Evolutionary conservation across 2,329 filamentous ascomycete species (phyloP), one percentile per base, ranked within the genome.

Genomic region (Fragosphaeria purpurea): DNA sequence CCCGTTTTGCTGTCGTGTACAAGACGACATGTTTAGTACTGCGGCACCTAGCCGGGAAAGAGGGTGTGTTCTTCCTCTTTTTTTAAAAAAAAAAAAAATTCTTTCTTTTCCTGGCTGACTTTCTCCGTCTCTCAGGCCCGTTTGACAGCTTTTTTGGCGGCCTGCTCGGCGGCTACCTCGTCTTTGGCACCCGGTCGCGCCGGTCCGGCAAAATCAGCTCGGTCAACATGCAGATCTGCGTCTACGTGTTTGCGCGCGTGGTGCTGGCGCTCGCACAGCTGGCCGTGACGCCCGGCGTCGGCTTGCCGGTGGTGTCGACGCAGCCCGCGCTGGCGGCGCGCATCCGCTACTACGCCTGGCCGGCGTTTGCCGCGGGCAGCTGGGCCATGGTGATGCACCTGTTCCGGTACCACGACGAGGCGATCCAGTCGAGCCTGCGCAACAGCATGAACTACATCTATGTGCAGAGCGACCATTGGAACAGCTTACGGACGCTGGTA

Each of bases 361-460:
- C 91, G 2, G 84, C 85, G 2, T 98, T 98, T 70, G 91, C 93
- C 41, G 86, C 85, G 59, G 61, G 91, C 57, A 94, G 85, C 62
- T 98, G 93, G 93, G 93, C 85, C 5, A 74, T 82, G 62, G 89
- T 98, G 56, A 98, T 98, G 93, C 88, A 91, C 70, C 69, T 98
- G 54, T 98, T 96, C 73, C 80, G 86, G 60, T 87, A 86, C 79
- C 83, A 97, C 70, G 89, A 93, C 5, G 88, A 94, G 61, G 88
- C 86, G 51, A 77, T 98, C 63, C 93, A 96, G 75, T 81, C 83
- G 53, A 96, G 90, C 67, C 70, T 98, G 74, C 79, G 88, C 66
- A 90, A 83, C 69, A 96, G 89, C 72, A 98, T 98, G 93, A 87
- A 81, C 60, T 98, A 98, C 64, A 95, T 98, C 74, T 98, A 91